Conservation (phyloP, 192 early-diverging fungal species). For the Backusella luteola region DNA sequence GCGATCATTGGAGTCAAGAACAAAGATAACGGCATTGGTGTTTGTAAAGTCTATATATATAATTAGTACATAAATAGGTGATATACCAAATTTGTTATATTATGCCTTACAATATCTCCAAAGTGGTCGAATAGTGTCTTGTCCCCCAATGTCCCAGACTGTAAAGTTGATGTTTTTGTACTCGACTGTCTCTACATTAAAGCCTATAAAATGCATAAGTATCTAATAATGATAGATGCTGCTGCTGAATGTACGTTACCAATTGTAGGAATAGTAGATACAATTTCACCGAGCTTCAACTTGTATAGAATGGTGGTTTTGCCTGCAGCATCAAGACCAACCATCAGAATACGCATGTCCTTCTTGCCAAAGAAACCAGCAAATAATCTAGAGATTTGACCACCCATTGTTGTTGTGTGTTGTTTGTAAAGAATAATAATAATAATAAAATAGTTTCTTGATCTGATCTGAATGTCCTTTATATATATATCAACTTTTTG, state of each 20-base stretch:
- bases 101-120: conserved; percentile 89
- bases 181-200: conserved; percentile 97
- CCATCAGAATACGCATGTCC: conserved; percentile 96
- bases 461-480: neutral
- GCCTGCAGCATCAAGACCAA: conserved; percentile 87
- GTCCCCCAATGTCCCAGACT: conserved; percentile 98
- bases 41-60: conserved; percentile 85
- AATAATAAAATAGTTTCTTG: neutral
- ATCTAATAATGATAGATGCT: too few relatives aligned
- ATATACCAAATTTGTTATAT: too few relatives aligned
- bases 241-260: conserved; percentile 45
- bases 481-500: neutral
- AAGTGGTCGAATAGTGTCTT: conserved; percentile 96
- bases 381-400: conserved; percentile 69
- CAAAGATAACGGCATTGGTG: conserved; percentile 95
- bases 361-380: conserved; percentile 77
- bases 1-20: conserved; percentile 95
- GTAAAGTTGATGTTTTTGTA: conserved; percentile 98
- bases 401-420: neutral
- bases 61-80: neutral
- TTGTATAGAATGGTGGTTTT: conserved; percentile 99
- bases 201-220: conserved; percentile 50
- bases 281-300: conserved; percentile 97
- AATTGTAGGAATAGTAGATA: conserved; percentile 98
- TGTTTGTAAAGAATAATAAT: too few relatives aligned